Percentiles rank a stretch among this genome's conserved stretches.
These are phyloP conservation scores for Aspergillus novofumigatus DNA, from an alignment of 2,329 filamentous ascomycete genomes.

Conservation along the genomic window DNA sequence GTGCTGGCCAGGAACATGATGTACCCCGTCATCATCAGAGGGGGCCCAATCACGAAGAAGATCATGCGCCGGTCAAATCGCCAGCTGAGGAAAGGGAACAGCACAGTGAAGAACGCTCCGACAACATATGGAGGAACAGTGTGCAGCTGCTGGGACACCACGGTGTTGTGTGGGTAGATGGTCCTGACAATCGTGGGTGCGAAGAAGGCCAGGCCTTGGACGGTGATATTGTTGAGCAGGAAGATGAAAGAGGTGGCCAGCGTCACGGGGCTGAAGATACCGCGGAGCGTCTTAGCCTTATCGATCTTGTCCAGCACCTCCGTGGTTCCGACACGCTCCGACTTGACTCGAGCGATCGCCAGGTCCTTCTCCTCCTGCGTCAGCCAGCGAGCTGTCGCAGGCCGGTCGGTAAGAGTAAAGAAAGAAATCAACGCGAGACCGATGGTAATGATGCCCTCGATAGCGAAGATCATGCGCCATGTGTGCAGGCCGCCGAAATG, in stretches of 20 bases:
- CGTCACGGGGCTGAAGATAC: conserved; percentile 62
- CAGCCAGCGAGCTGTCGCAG: conserved; percentile 65
- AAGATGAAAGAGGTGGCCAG: conserved; percentile 56
- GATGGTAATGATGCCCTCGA: conserved; percentile 65
- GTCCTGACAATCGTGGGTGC: conserved; percentile 65
- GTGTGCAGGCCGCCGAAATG: conserved; percentile 52
- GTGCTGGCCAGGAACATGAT: conserved; percentile 63
- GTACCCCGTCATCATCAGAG: conserved; percentile 65
- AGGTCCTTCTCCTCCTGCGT: conserved; percentile 62
- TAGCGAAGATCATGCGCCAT: conserved; percentile 69
- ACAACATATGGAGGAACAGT: conserved; percentile 69
- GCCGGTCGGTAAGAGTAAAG: conserved; percentile 63
- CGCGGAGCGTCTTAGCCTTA: conserved; percentile 54
- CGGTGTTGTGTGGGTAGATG: conserved; percentile 58
- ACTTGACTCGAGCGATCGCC: conserved; percentile 63
- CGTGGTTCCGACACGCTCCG: conserved; percentile 60
- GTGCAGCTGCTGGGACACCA: conserved; percentile 63
- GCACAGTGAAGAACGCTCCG: conserved; percentile 61
- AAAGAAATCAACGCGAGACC: conserved; percentile 58
- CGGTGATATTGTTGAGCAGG: conserved; percentile 64
- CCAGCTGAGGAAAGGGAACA: conserved; percentile 60
- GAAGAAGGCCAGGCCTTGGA: conserved; percentile 68
- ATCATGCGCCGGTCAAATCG: conserved; percentile 56
- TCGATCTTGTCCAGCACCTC: conserved; percentile 63
- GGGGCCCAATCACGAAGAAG: conserved; percentile 58